Conservation (phyloP, 768 basidiomycete species). For the Auriculariales sp. region DNA sequence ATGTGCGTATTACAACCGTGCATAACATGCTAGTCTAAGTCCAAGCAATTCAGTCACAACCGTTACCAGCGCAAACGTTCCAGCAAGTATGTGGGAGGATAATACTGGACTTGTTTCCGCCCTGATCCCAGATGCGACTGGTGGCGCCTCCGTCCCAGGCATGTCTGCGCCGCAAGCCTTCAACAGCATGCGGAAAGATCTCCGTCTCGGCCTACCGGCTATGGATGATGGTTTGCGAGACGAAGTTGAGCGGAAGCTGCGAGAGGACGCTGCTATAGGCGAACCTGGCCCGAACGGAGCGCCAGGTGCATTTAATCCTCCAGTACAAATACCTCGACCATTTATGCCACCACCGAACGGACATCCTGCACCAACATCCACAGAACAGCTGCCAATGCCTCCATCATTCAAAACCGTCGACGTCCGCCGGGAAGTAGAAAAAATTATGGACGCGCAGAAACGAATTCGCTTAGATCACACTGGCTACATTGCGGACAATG, state of each 20-base stretch:
- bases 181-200: constrained; percentile 56
- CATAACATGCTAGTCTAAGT: no score
- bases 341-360: constrained; percentile 13
- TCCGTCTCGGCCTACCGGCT: constrained; percentile 78
- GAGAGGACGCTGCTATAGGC: constrained; percentile 67
- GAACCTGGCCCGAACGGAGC: constrained; percentile 47
- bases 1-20: no score
- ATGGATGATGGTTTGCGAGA: constrained; percentile 63
- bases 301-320: constrained; percentile 36
- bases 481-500: constrained; percentile 33
- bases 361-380: constrained; percentile 48
- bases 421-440: constrained; percentile 80
- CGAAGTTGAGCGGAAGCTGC: constrained; percentile 66
- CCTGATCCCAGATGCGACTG: constrained; percentile 49
- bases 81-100: constrained; percentile 65
- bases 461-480: constrained; percentile 82
- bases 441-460: constrained; percentile 79
- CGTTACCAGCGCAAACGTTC: constrained; percentile 48
- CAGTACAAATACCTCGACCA: constrained; percentile 17
- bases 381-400: constrained; percentile 71
- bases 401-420: constrained; percentile 73
- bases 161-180: constrained; percentile 51
- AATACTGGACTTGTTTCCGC: constrained; percentile 72
- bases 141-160: constrained; percentile 27
- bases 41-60: constrained; percentile 58